Base-by-base conservation (phyloP, 1,284 basidiomycete species). In the Pterula multifida region DNA sequence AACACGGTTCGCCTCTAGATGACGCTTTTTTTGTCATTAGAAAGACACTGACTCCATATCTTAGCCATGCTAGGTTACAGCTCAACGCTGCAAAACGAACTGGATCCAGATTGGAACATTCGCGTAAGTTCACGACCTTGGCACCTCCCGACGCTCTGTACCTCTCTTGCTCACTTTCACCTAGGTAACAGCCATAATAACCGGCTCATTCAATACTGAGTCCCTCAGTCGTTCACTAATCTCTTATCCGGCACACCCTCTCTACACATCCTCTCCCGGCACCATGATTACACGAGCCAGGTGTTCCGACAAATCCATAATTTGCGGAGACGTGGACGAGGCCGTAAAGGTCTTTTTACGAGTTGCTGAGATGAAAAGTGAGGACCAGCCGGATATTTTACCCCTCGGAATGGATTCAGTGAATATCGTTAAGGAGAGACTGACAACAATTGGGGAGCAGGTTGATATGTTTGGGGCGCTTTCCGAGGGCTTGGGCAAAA, bases 41-140 rank as follows among this genome's bases (percentile, higher is more conserved):
- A 17, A 42, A 9, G 6, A n/a, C 39, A 42, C 39, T 42, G 39
- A n/a, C n/a, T n/a, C n/a, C n/a, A n/a, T n/a, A 6, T n/a, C 17
- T 9, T 22, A 42, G 39, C 39, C n/a, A 9, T 42, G 39, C 19
- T 42, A 9, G 39, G 39, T 4, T 42, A 42, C 39, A 42, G 9
- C 17, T 4, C 39, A 42, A 42, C 54, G 15, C 49, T 55, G 6
- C 46, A 44, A 17, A 26, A 26, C 15, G 54, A 55, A 45, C 53
- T 55, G 11, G 54, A 55, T 36, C 54, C 54, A 23, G 32, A 15
- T 23, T 55, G 54, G 54, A 54, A 55, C 36, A 55, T 55, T 23
- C 39, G 39, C 39, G 39, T 42, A 42, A 6, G 39, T 22, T 22
- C 39, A n/a, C 21, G 4, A 6, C 39, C 19, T 19, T 42, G 9